Evolutionary conservation across 345 rosid species (phyloP).

Genomic region (Erucastrum elatum): DNA sequence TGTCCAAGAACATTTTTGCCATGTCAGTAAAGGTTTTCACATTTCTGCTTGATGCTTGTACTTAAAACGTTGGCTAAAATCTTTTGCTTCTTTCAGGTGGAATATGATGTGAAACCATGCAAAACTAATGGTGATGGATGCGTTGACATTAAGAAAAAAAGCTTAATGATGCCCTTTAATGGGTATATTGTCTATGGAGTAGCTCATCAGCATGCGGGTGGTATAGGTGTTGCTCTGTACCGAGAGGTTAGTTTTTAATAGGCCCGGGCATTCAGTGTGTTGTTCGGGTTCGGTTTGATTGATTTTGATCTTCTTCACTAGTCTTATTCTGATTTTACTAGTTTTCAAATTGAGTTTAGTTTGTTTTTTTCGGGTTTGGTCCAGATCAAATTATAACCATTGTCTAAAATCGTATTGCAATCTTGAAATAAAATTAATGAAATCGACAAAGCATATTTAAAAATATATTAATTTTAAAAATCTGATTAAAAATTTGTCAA

Average conservation of each 20-base stretch:
- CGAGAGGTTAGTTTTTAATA: conserved; percentile 43
- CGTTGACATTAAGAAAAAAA: conserved; percentile 50
- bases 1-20: conserved; percentile 54
- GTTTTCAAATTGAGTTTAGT: no score
- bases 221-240: conserved; percentile 64
- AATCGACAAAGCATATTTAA: no score
- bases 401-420: no score
- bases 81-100: conserved; percentile 48
- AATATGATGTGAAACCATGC: conserved; percentile 65
- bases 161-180: conserved; percentile 56
- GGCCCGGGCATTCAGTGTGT: no score
- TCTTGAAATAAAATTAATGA: no score
- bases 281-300: no score
- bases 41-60: neutral
- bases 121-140: conserved; percentile 35
- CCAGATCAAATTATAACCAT: no score
- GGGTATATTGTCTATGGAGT: conserved; percentile 84
- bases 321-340: no score
- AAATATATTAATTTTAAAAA: no score
- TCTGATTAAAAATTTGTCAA: no score
- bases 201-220: conserved; percentile 82
- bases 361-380: no score
- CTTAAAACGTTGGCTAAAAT: neutral
- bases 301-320: no score
- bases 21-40: conserved; percentile 40